These are phyloP conservation scores for Hemisphaericaspora lyxosophila DNA, from an alignment of 1,139 yeast genomes.

Conservation along the genomic window DNA sequence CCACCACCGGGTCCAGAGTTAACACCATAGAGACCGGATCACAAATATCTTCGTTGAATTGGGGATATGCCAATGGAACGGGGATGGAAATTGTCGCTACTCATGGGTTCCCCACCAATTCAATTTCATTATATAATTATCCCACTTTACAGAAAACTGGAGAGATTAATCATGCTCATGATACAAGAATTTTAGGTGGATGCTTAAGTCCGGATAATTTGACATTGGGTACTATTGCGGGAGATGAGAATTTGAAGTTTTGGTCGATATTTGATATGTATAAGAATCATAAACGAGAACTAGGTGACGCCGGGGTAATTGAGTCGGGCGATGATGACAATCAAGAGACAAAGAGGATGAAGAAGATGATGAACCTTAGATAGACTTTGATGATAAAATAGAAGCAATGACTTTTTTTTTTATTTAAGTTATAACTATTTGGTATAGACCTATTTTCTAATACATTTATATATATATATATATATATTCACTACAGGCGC, in stretches of 20 bases:
- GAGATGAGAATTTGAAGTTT: conserved; percentile 94
- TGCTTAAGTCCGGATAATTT: conserved; percentile 87
- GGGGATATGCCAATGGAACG: conserved; percentile 78
- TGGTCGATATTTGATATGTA: conserved; percentile 82
- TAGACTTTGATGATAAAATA: too few relatives aligned
- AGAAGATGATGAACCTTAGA: conserved; percentile 17
- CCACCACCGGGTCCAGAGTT: conserved; percentile 83
- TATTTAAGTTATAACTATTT: too few relatives aligned
- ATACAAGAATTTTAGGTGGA: conserved; percentile 80
- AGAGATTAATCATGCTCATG: conserved; percentile 85
- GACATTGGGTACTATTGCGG: conserved; percentile 91
- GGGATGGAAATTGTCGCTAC: conserved; percentile 89
- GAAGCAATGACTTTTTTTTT: too few relatives aligned
- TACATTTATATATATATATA: too few relatives aligned
- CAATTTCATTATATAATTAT: conserved; percentile 79
- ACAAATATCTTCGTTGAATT: conserved; percentile 86
- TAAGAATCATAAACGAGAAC: conserved; percentile 30
- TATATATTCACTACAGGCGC: too few relatives aligned
- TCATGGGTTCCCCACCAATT: conserved; percentile 90
- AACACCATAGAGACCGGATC: conserved; percentile 90
- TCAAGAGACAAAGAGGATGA: conserved; percentile 18
- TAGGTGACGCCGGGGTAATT: conserved; percentile 8
- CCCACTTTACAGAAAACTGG: conserved; percentile 88
- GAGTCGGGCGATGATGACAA: conserved; percentile 19
- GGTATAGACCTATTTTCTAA: too few relatives aligned